Conservation (phyloP, 1,139 yeast species). For the Suhomyces panamericanus region DNA sequence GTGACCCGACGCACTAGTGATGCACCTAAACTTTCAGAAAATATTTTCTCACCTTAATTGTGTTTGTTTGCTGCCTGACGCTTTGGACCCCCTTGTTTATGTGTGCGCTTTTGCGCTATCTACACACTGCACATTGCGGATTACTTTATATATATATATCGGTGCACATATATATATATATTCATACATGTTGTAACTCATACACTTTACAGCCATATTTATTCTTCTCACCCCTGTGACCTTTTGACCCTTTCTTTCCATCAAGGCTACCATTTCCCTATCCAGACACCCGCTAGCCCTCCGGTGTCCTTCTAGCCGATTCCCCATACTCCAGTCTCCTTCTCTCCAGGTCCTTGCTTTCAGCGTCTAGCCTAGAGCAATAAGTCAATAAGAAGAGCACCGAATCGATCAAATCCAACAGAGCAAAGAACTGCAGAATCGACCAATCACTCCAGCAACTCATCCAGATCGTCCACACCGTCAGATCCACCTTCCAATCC, state of each 20-base stretch:
- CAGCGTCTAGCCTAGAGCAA: neutral
- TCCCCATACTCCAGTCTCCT: no score
- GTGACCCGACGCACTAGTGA: constrained; percentile 8
- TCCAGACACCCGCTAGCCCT: neutral
- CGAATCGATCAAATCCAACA: no score
- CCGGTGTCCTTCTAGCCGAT: neutral
- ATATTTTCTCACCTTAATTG: constrained; percentile 8
- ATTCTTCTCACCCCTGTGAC: neutral
- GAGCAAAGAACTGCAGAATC: no score
- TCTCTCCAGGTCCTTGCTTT: no score
- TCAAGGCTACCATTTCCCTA: no score
- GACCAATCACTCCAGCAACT: no score
- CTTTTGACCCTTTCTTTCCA: neutral
- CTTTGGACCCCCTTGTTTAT: constrained; percentile 12
- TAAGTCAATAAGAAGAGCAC: no score
- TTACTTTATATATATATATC: constrained; percentile 8
- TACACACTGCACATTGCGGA: constrained; percentile 2
- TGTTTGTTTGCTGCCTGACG: constrained; percentile 14
- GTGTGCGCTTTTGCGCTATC: constrained; percentile 7
- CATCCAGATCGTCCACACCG: no score
- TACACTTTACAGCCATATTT: neutral
- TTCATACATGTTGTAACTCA: neutral
- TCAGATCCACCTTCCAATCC: neutral
- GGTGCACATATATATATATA: no score
- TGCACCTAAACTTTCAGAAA: constrained; percentile 6